Base-by-base conservation (phyloP, 139 green algal genomes). In the Pleodorina starrii region DNA sequence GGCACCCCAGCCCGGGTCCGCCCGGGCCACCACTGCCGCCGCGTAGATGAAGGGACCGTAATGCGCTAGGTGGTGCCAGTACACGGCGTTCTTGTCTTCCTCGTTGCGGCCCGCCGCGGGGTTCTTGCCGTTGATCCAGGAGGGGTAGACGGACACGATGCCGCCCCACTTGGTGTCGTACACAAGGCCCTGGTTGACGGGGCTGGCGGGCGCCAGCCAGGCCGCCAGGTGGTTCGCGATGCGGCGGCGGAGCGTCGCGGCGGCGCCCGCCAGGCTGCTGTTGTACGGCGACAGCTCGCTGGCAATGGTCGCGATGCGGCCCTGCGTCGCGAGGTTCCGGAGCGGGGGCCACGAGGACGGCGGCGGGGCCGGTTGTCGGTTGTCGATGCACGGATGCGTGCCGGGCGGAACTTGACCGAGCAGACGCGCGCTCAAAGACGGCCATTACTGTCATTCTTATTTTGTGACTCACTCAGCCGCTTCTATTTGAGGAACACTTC, bases 21-120 rank as follows among this genome's bases (percentile, higher is more conserved):
- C 46, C 38, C 82, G 48, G 9, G 69, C 89, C 10, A 94, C 17
- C 29, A 72, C 84, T 6, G 91, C 91, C 5, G 90, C 86, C 2
- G 90, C 90, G 44, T 94, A 94, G 3, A 93, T 21, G n/a, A 94
- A 89, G 43, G 94, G 94, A 10, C 91, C 91, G 59, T 94, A 94
- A 63, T 94, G 90, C 11, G 83, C 90, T 17, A 93, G 86, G 80
- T 94, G 91, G 85, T 94, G 86, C 78, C 92, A 94, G 87, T 94
- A 94, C 23, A 89, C 50, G 25, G 84, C 89, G 48, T 91, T 83
- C 11, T 92, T 92, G 50, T 88, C 92, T 60, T 90, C 43, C 32
- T 69, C 81, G 35, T 48, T 51, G 17, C 54, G 54, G 5, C 54
- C 32, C 21, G 1, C n/a, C 27, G 44, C 6, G 5, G 44, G 21